Evolutionary conservation across 2,329 filamentous ascomycete genomes (phyloP), one percentile per base, ranked within the genome.

Genomic region (Knufia petricola): DNA sequence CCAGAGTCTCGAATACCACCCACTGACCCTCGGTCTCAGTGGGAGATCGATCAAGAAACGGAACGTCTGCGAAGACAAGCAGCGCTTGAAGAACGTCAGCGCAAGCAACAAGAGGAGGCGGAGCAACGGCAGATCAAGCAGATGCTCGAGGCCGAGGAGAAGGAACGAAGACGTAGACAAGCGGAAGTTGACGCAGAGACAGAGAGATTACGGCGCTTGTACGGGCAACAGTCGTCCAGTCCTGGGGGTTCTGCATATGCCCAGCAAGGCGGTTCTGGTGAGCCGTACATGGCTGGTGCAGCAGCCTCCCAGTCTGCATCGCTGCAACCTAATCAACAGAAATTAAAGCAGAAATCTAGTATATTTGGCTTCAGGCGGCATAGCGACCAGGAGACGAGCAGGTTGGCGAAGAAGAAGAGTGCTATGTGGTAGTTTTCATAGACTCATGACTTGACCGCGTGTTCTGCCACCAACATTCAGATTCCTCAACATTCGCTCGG

Each of bases 111-210:
- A 24, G 75, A 76, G 36, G 66, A 70, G 50, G 73, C 74, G 50
- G 73, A 76, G 56, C 69, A 73, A 20, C 69, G 67, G 43, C 68
- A 71, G n/a, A 67, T 76, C 0, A 71, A 71, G 48, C 71, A 73
- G 39, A 66, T 76, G 47, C 63, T 77, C 6, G 69, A 72, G 32
- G 68, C 69, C 19, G 77, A 81, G 59, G 70, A 76, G 38, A 73
- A 73, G 43, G 73, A 76, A 45, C 63, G 61, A 9, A 63, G 63
- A 1, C 71, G 69, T 48, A 70, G 68, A 50, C 70, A 79, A 53
- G 71, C 69, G 1, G 76, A 77, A 47, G 73, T 87, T 9, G 81
- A 94, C 30, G 78, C 79, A 37, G 89, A 95, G 65, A 94, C 87
- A 0, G 82, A 82, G 56, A 76, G 87, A 0, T 68, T 95, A 6